Evolutionary conservation across 768 basidiomycete genomes (phyloP).

Genomic region (Cystobasidium onofrii): DNA sequence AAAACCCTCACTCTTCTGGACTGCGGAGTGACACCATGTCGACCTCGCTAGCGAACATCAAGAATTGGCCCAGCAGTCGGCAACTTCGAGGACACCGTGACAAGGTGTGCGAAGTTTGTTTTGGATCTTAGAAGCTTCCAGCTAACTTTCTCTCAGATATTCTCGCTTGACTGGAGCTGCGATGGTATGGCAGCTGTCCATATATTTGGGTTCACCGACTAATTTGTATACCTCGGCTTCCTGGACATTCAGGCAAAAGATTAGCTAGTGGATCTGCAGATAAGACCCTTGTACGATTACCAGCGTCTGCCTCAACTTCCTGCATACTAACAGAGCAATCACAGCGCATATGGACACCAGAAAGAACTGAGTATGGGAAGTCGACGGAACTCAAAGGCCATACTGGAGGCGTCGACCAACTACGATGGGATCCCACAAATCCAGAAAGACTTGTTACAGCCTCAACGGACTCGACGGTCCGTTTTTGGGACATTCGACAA

Average conservation of each 20-base stretch:
- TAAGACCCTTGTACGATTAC: slow-evolving; percentile 14
- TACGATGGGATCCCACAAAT: slow-evolving; percentile 25
- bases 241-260: not conserved
- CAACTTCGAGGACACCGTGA: slow-evolving; percentile 22
- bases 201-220: not conserved
- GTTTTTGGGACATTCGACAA: slow-evolving; percentile 29
- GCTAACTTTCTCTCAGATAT: not conserved
- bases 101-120: slow-evolving; percentile 11
- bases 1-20: not conserved
- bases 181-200: not conserved
- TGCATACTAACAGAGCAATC: too few species aligned
- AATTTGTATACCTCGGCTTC: not conserved
- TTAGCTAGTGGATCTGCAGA: slow-evolving; percentile 26
- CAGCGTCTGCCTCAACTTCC: too few species aligned
- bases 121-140: not conserved
- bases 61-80: slow-evolving; percentile 21
- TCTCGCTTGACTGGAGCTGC: slow-evolving; percentile 30
- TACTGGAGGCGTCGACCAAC: slow-evolving; percentile 27
- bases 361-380: slow-evolving; percentile 20
- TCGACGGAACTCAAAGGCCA: slow-evolving; percentile 30
- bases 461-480: slow-evolving; percentile 14
- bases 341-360: slow-evolving; percentile 30
- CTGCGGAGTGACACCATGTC: not conserved
- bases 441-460: slow-evolving; percentile 26
- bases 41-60: slow-evolving; percentile 6